Base-by-base conservation (phyloP, 805 yeast species). In the Cyberlindnera saturnus region DNA sequence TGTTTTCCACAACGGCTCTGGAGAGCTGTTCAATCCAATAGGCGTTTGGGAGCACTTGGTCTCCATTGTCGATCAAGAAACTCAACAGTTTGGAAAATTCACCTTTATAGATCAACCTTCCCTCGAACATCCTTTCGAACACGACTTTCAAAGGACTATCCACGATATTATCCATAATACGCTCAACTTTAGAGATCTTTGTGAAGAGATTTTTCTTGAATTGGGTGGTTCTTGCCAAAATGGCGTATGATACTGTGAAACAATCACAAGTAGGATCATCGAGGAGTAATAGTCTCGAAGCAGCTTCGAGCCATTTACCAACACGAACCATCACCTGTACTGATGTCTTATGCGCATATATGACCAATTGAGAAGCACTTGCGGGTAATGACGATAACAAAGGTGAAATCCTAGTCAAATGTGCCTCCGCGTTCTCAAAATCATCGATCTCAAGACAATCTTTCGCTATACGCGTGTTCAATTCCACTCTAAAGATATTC, bases 271-370 rank as follows among this genome's bases (percentile, higher is more conserved):
- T 4, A 18, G 41, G 46, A 29, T 51, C 50, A 28, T 51, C 42
- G 4, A 51, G 34, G 1, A 38, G 26, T 3, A 48, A 19, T 9
- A 51, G 39, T 39, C 49, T 46, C 5, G 55, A 47, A 5, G 55
- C 36, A 4, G 55, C 57, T 14, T 55, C 59, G 3, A 49, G 32
- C 56, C 56, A 55, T 38, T 48, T 52, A 5, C 46, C 44, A 8
- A 51, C 15, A n/a, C 50, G 48, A 3, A 48, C 39, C 50, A 52
- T 46, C 6, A 51, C 47, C 19, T 46, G 50, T 5, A 47, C 45
- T n/a, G 49, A 38, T 1, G 48, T 42, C 9, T 38, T 43, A 11
- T 44, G 46, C 1, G 46, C 18, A 19, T 48, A 46, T 3, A 36
- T 23, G 8, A 45, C 15, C 9, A 43, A 15, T 9, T 39, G 36